Base-by-base conservation (phyloP, 805 yeast species). In the Wickerhamiella parazyma region DNA sequence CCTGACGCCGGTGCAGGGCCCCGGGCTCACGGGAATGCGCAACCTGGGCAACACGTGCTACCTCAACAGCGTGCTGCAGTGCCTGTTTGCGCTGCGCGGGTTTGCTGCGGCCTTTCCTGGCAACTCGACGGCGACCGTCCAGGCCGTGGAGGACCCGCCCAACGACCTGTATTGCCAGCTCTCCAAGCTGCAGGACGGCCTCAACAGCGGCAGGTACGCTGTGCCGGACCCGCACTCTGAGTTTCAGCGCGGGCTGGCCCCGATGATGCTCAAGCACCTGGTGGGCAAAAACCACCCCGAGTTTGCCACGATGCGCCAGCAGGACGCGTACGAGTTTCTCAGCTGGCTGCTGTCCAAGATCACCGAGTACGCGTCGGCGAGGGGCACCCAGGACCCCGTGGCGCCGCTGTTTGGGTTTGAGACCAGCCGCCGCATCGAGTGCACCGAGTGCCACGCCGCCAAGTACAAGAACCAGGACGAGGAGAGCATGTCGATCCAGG, bases 41-140 rank as follows among this genome's bases (percentile, higher is more conserved):
- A 91, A 91, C 56, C 64, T 91, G 50, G 98, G 98, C 2, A 91
- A 91, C 55, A 80, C 95, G 0, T 91, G 98, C 62, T 91, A 91
- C 57, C 53, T 91, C 48, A 81, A 86, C 38, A 80, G 94, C 1
- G 85, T 77, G 0, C 48, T 85, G 2, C 98, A 91, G 59, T 67
- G 76, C 1, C 60, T 91, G 36, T 79, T 80, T 50, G 63, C 61
- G 14, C 59, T 57, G 6, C 60, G 55, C 19, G 55, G 41, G 45
- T 66, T 63, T 55, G 51, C 46, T 48, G 58, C 56, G 19, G 51
- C 57, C 31, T 56, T 56, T 46, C 49, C 52, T 20, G 51, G 51
- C 14, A 49, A 43, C 39, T 47, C 47, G 12, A 44, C 55, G 1
- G 44, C n/a, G 57, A 71, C 38, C 52, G 46, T 71, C 24, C 58